Evolutionary conservation across 257 asterid genomes (phyloP), one percentile per base, ranked within the genome.

Genomic region (Primulina tabacum): DNA sequence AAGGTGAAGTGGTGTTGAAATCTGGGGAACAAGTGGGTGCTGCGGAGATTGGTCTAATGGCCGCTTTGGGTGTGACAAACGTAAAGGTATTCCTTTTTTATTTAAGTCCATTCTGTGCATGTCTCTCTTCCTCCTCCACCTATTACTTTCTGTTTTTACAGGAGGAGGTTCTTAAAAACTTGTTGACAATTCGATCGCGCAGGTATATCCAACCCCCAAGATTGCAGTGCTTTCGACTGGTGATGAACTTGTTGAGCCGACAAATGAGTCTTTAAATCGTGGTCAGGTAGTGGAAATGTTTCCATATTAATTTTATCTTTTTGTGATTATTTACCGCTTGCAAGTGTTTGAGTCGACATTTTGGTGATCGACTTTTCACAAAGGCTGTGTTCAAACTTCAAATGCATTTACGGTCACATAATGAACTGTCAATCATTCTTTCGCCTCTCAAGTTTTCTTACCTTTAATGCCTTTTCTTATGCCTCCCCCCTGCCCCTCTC

Each of bases 191-290:
- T 65, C 73, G 70, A 35, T 52, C 73, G 18, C 72, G 17, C 77
- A 93, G 97, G 96, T 90, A 30, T 89, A 81, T 78, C 91, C 87
- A 11, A 71, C 82, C 62, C 96, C 99, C 0, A 84, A 81, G 75
- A 77, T 93, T 84, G 97, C 86, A 4, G 90, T 93, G 79, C 85
- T 90, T 68, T 93, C 99, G 58, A 90, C 97, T 5, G 99, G 97
- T 7, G 97, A 93, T 79, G 99, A 93, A 82, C 96, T 93, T 67
- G 99, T 82, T 68, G 99, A 93, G 76, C 96, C 96, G 62, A 70
- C 79, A 26, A 69, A 43, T 52, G 81, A 69, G 77, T 70, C 80
- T 73, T 80, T 93, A 77, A 78, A 72, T 66, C 91, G 86, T 77
- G 99, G 99, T 47, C 96, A 93, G 97, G 99, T 93, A 83, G 64